These are phyloP conservation scores for Buddleja alternifolia DNA, from an alignment of 257 asterid species.

Conservation along the genomic window DNA sequence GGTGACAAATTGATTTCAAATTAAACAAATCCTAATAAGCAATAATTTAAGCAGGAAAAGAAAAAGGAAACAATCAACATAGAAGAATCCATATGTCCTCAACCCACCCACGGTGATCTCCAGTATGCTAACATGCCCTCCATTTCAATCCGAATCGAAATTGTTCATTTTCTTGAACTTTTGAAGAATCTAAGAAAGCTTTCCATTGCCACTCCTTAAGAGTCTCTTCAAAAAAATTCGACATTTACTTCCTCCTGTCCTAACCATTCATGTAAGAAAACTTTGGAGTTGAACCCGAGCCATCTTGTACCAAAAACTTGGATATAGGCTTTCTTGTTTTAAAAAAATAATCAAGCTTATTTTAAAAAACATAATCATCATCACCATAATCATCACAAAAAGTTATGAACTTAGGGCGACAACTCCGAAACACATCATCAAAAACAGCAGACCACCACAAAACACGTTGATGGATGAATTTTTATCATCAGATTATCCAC, in stretches of 20 bases:
- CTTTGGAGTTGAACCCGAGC: too few relatives aligned
- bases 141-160: background rate
- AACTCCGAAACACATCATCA: constrained; percentile 16
- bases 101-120: background rate
- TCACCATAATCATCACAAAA: background rate
- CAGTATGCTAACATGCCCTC: too few relatives aligned
- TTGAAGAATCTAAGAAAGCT: background rate
- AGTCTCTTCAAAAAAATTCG: background rate
- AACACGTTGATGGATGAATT: background rate
- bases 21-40: too few relatives aligned
- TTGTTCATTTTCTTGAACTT: background rate
- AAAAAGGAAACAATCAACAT: too few relatives aligned
- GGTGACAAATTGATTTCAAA: too few relatives aligned
- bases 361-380: too few relatives aligned
- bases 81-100: too few relatives aligned
- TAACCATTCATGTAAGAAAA: background rate
- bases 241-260: constrained; percentile 3
- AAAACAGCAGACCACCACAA: background rate
- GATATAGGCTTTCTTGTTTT: background rate
- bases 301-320: background rate
- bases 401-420: too few relatives aligned
- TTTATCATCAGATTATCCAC: constrained; percentile 5
- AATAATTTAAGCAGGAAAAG: too few relatives aligned
- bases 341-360: too few relatives aligned
- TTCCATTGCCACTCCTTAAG: constrained; percentile 8